Evolutionary conservation across 257 asterid genomes (phyloP).

Genomic region (Datura wrightii): DNA sequence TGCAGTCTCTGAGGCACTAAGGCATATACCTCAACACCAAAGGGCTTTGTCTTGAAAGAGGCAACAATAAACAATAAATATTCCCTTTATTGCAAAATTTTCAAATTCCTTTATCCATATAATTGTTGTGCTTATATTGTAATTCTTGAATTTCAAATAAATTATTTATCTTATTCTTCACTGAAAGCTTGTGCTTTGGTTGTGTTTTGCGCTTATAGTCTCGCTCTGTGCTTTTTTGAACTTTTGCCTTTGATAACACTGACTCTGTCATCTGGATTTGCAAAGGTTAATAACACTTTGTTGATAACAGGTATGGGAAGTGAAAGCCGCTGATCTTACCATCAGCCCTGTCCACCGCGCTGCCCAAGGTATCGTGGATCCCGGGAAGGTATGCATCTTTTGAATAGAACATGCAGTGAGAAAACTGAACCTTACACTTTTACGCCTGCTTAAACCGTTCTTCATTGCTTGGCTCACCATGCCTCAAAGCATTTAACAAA

Average conservation of each 20-base stretch:
- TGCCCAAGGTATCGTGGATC: slow-evolving; percentile 84
- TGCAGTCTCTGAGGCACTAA: not conserved
- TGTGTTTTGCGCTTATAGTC: not conserved
- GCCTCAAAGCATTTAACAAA: slow-evolving; percentile 10
- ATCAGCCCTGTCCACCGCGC: slow-evolving; percentile 97
- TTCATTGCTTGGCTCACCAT: not conserved
- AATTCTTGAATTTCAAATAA: not conserved
- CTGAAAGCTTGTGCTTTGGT: not conserved
- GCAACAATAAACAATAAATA: not conserved
- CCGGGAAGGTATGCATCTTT: slow-evolving; percentile 62
- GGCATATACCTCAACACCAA: not conserved
- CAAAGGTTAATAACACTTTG: not conserved
- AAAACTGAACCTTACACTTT: not conserved
- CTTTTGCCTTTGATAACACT: not conserved
- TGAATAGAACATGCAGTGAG: not conserved
- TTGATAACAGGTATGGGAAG: slow-evolving; percentile 88
- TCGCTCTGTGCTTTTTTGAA: not conserved
- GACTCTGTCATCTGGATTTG: not conserved
- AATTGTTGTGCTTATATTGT: not conserved
- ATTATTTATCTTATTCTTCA: not conserved
- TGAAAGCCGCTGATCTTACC: slow-evolving; percentile 97
- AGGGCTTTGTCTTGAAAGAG: not conserved
- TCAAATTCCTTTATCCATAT: not conserved
- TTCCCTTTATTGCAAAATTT: not conserved
- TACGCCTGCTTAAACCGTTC: not conserved